Evolutionary conservation across 208 protist species (phyloP).

Genomic region (Crithidia sp.): DNA sequence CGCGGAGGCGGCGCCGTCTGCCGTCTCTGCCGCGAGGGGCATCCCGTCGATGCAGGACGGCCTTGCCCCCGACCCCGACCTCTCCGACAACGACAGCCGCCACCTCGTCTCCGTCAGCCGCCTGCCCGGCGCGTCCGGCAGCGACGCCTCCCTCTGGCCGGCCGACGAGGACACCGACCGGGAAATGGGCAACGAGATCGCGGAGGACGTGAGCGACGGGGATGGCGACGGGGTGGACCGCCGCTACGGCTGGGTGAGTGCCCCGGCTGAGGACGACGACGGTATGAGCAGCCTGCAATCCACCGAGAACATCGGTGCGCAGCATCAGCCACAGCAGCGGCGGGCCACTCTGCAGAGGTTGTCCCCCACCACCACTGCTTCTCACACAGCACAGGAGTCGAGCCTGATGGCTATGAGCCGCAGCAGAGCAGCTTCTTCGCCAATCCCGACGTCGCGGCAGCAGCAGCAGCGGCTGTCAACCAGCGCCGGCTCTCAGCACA

Average conservation of each 20-base stretch:
- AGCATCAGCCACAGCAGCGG: background rate
- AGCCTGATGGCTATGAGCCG: conserved; percentile 3
- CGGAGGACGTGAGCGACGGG: background rate
- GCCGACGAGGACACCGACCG: background rate
- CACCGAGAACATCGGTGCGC: background rate
- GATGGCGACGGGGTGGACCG: conserved; percentile 1
- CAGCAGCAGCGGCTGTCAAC: background rate
- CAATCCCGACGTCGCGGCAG: background rate
- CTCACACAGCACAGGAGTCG: background rate
- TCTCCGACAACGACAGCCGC: conserved; percentile 24
- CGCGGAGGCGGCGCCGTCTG: background rate
- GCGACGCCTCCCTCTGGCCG: background rate
- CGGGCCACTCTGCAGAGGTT: background rate
- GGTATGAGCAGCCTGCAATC: background rate
- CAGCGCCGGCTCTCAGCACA: background rate
- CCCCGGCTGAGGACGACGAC: background rate
- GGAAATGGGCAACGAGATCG: conserved; percentile 1
- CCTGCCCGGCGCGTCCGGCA: conserved; percentile 2
- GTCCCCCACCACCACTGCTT: too few relatives aligned
- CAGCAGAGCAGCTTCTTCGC: background rate
- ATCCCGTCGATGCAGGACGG: conserved; percentile 14
- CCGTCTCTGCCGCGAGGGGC: background rate
- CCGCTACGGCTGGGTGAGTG: background rate
- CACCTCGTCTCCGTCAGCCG: conserved; percentile 16
- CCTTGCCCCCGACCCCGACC: background rate